Evolutionary conservation across 345 rosid genomes (phyloP).

Genomic region (Citrus mangshanensis): DNA sequence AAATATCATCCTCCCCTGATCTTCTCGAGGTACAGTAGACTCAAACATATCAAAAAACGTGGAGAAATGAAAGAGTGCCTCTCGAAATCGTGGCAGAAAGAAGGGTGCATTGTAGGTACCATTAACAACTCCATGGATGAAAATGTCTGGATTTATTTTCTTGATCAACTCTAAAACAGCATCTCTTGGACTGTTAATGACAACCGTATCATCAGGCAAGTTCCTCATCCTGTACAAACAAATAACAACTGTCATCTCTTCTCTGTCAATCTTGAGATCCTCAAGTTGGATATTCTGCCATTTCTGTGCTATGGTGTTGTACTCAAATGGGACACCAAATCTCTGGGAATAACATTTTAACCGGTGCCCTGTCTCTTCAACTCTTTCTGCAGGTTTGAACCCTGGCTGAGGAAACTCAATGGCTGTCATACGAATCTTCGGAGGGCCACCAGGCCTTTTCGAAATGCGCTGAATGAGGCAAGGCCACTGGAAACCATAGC

Average conservation of each 20-base stretch:
- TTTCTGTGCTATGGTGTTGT: slow-evolving; percentile 50
- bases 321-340: slow-evolving; percentile 60
- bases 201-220: slow-evolving; percentile 67
- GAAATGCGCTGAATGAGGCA: slow-evolving; percentile 67
- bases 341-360: slow-evolving; percentile 57
- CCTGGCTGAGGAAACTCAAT: slow-evolving; percentile 85
- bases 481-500: slow-evolving; percentile 91
- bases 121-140: slow-evolving; percentile 59
- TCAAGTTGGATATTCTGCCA: slow-evolving; percentile 73
- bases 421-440: slow-evolving; percentile 65
- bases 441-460: slow-evolving; percentile 42
- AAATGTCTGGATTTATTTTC: slow-evolving; percentile 56
- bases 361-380: slow-evolving; percentile 68
- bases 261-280: slow-evolving; percentile 52
- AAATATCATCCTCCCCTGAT: slow-evolving; percentile 45
- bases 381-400: slow-evolving; percentile 68
- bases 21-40: slow-evolving; percentile 42
- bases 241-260: slow-evolving; percentile 59
- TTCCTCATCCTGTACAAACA: slow-evolving; percentile 54
- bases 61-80: slow-evolving; percentile 73
- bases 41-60: slow-evolving; percentile 67
- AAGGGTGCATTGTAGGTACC: slow-evolving; percentile 71
- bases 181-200: slow-evolving; percentile 62
- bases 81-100: slow-evolving; percentile 62
- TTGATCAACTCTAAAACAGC: slow-evolving; percentile 52